Conservation (phyloP, 2,329 filamentous ascomycete genomes). For the Fusarium acutatum region DNA sequence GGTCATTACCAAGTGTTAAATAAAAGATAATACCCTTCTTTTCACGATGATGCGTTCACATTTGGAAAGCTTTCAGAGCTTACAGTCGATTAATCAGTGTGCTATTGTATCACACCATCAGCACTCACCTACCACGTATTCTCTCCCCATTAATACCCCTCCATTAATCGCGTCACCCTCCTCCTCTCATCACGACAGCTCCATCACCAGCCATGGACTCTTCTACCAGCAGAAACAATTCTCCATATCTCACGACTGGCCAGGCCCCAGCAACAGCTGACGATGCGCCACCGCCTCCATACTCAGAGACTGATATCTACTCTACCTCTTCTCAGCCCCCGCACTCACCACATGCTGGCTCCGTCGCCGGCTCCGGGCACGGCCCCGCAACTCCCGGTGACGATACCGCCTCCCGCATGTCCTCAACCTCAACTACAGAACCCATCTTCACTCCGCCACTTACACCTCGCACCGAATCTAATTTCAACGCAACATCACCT, state of each 20-base stretch:
- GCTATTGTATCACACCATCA: neutral
- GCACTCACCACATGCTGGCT: slow-evolving; percentile 28
- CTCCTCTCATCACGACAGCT: slow-evolving; percentile 24
- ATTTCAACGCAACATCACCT: slow-evolving; percentile 3
- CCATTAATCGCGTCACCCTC: neutral
- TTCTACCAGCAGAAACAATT: slow-evolving; percentile 8
- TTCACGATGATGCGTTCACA: neutral
- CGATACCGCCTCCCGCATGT: slow-evolving; percentile 48
- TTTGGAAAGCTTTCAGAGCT: neutral
- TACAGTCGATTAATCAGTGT: neutral
- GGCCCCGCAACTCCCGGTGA: slow-evolving; percentile 45
- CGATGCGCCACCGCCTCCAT: slow-evolving; percentile 62
- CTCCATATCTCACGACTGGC: slow-evolving; percentile 20
- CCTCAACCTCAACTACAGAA: slow-evolving; percentile 53
- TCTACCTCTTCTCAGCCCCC: slow-evolving; percentile 50
- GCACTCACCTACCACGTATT: neutral
- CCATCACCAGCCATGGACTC: slow-evolving; percentile 24
- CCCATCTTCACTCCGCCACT: slow-evolving; percentile 63
- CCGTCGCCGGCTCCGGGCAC: slow-evolving; percentile 37
- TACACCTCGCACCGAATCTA: slow-evolving; percentile 51
- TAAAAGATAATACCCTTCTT: slow-evolving; percentile 7
- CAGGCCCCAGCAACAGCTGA: slow-evolving; percentile 24
- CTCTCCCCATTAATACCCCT: neutral
- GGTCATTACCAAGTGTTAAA: neutral
- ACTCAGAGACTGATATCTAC: slow-evolving; percentile 66